These are phyloP conservation scores for Globisporangium nagaii DNA, from an alignment of 352 stramenopile species.

Conservation along the genomic window DNA sequence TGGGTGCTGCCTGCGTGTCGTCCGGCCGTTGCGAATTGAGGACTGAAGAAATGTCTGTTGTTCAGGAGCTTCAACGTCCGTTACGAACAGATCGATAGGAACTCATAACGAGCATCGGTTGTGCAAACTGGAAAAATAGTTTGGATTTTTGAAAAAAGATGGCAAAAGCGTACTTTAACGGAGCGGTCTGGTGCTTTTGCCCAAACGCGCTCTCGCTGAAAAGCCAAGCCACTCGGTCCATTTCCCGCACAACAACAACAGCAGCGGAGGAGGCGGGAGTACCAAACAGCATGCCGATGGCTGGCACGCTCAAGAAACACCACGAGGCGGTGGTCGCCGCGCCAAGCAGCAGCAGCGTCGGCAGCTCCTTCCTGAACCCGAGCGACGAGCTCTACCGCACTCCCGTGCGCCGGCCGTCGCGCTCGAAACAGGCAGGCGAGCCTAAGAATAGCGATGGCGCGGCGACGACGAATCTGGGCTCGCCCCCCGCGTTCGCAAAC, in stretches of 20 bases:
- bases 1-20: background rate
- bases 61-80: slow-evolving; percentile 3
- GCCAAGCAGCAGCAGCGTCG: background rate
- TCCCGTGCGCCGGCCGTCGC: slow-evolving; percentile 8
- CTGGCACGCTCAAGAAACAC: slow-evolving; percentile 12
- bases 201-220: too few relatives aligned
- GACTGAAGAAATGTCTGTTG: slow-evolving; percentile 3
- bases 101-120: too few relatives aligned
- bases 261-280: too few relatives aligned
- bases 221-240: too few relatives aligned
- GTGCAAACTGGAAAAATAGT: too few relatives aligned
- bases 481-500: background rate
- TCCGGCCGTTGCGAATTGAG: background rate
- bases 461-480: background rate
- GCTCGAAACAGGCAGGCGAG: background rate
- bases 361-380: background rate
- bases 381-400: slow-evolving; percentile 3
- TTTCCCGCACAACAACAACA: too few relatives aligned
- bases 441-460: slow-evolving; percentile 8
- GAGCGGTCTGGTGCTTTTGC: background rate
- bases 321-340: slow-evolving; percentile 1
- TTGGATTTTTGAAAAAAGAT: slow-evolving; percentile 9
- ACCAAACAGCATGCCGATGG: slow-evolving; percentile 16
- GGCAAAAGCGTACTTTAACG: slow-evolving; percentile 4
- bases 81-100: too few relatives aligned